Percentiles rank a stretch among this genome's conserved stretches.
Evolutionary conservation across 345 rosid genomes (phyloP).

Genomic region (Ailanthus altissimus): DNA sequence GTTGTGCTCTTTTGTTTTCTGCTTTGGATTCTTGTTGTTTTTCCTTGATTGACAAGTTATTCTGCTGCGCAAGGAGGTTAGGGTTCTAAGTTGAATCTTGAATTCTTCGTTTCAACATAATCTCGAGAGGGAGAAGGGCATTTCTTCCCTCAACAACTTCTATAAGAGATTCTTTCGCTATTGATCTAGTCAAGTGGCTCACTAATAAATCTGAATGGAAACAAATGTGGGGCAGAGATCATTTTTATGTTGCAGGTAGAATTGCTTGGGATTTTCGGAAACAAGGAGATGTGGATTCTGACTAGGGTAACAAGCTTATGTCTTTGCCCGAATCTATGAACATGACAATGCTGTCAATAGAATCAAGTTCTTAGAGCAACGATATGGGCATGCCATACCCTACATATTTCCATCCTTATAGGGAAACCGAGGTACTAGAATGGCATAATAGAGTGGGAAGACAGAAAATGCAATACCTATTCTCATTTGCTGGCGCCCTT

Average conservation of each 20-base stretch:
- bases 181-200: slow-evolving; percentile 39
- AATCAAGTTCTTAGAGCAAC: slow-evolving; percentile 44
- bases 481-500: slow-evolving; percentile 59
- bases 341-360: slow-evolving; percentile 55
- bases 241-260: slow-evolving; percentile 61
- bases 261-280: slow-evolving; percentile 57
- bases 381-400: slow-evolving; percentile 67
- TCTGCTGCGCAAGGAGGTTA: no score
- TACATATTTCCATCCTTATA: slow-evolving; percentile 58
- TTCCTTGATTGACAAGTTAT: no score
- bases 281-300: slow-evolving; percentile 11
- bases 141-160: no score
- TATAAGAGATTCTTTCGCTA: slow-evolving; percentile 43
- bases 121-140: no score
- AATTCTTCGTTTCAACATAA: no score
- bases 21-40: no score
- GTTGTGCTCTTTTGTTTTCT: no score
- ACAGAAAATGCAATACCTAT: slow-evolving; percentile 31
- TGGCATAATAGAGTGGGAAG: slow-evolving; percentile 50
- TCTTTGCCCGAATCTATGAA: slow-evolving; percentile 45
- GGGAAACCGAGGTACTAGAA: slow-evolving; percentile 23
- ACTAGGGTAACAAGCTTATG: slow-evolving; percentile 59
- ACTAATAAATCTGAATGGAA: slow-evolving; percentile 47
- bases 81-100: no score
- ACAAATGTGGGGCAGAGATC: slow-evolving; percentile 54